Evolutionary conservation across 164 flowering plant genomes (phyloP).

Genomic region (Chimonanthus salicifolius): DNA sequence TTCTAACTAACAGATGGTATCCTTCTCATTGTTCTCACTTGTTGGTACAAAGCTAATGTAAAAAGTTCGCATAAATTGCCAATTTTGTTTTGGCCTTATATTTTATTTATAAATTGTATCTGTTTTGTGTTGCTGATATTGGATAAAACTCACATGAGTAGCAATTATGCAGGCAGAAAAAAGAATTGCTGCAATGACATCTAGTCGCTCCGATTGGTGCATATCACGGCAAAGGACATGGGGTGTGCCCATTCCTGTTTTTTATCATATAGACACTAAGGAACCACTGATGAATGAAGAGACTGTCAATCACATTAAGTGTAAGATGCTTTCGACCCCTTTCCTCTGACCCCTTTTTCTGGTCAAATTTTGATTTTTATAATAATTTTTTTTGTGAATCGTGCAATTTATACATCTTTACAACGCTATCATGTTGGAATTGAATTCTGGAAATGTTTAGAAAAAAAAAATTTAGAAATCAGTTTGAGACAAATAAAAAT

Average conservation of each 20-base stretch:
- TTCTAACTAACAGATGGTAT: no score
- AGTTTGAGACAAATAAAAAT: no score
- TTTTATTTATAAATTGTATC: background rate
- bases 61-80: background rate
- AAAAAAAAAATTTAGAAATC: no score
- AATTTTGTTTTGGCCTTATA: background rate
- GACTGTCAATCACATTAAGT: conserved; percentile 78
- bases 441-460: background rate
- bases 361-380: no score
- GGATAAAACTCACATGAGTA: background rate
- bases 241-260: conserved; percentile 99
- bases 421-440: background rate
- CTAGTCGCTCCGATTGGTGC: conserved; percentile 97
- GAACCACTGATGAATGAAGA: conserved; percentile 90
- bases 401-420: no score
- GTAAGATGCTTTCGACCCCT: conserved; percentile 37
- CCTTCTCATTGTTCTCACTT: background rate
- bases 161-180: conserved; percentile 60
- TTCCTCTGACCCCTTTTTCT: background rate
- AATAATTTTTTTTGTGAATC: background rate
- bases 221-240: conserved; percentile 97
- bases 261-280: conserved; percentile 74
- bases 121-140: conserved; percentile 1
- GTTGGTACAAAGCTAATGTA: background rate
- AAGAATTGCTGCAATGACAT: conserved; percentile 87